phyloP scores from a whole-genome alignment of 2,329 filamentous ascomycete species.

The Cercospora janseana region DNA sequence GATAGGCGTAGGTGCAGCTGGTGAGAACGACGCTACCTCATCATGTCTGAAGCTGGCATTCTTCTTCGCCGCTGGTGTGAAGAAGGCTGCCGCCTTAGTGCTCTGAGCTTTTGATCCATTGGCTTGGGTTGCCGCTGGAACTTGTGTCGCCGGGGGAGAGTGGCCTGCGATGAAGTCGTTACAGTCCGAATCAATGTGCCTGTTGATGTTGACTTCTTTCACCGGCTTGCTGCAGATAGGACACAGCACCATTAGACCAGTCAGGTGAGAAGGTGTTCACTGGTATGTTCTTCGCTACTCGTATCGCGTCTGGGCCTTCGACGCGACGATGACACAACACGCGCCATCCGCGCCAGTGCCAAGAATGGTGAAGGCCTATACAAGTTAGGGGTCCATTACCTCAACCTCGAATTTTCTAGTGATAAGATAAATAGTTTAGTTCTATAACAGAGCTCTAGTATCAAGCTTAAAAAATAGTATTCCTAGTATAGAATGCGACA shows the following conservation, averaged over 20 bases:
- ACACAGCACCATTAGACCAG: conserved; percentile 35
- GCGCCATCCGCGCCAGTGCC: too few species aligned
- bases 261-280: neutral
- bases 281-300: too few species aligned
- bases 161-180: conserved; percentile 62
- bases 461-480: too few species aligned
- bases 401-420: too few species aligned
- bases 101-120: conserved; percentile 30
- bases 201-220: conserved; percentile 74
- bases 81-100: conserved; percentile 54
- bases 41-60: conserved; percentile 33
- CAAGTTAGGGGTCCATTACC: too few species aligned
- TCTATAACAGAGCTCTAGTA: too few species aligned
- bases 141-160: conserved; percentile 38
- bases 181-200: conserved; percentile 85
- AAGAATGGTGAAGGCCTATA: too few species aligned
- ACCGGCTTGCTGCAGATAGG: conserved; percentile 39
- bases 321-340: too few species aligned
- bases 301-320: too few species aligned
- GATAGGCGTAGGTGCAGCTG: conserved; percentile 20
- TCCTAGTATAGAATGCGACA: too few species aligned
- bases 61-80: conserved; percentile 51
- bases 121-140: conserved; percentile 19
- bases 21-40: conserved; percentile 25
- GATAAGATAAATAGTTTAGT: too few species aligned